Evolutionary conservation across 441 rosid genomes (phyloP), one percentile per base, ranked within the genome.

Genomic region (Brassica balearica): DNA sequence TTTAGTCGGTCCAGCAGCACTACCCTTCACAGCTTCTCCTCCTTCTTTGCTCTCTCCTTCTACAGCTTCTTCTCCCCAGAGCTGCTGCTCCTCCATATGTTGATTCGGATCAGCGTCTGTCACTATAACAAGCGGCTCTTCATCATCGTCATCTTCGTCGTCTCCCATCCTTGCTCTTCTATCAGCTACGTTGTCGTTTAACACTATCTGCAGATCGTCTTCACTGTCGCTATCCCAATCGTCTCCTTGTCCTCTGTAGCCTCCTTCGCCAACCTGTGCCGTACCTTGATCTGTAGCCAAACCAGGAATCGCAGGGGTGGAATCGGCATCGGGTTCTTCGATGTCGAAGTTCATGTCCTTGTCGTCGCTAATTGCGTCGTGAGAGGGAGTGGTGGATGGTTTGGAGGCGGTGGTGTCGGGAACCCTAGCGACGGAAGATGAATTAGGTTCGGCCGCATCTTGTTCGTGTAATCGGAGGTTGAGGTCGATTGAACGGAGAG

Each of bases 211-310:
- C 81, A 96, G 85, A 88, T 91, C 99, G 76, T 96, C 99, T 60
- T 96, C 99, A 83, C 99, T 96, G 75, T 96, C 99, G 83, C 99
- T 94, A 48, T 89, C 96, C 87, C 89, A 86, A 71, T 82, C 92
- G 19, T 77, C 89, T 27, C 83, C 88, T 8, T 80, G 84, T 1
- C 85, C 85, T 56, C 81, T 69, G 15, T 62, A 67, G 3, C 75
- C 79, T 62, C 79, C 78, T 43, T 62, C 73, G 36, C 64, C 70
- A 67, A 12, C 55, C 78, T 64, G 76, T 53, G 77, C 10, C 75
- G 81, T 4, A 59, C 58, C 73, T 56, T 51, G 80, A 75, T 78
- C 82, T 74, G 68, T 41, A 32, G 56, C 70, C 73, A 76, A 34
- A 12, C 66, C 84, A 48, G 72, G 86, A 75, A 72, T 34, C 68